These are phyloP conservation scores for Solanum clarkiae DNA, from an alignment of 257 asterid species.

Conservation along the genomic window DNA sequence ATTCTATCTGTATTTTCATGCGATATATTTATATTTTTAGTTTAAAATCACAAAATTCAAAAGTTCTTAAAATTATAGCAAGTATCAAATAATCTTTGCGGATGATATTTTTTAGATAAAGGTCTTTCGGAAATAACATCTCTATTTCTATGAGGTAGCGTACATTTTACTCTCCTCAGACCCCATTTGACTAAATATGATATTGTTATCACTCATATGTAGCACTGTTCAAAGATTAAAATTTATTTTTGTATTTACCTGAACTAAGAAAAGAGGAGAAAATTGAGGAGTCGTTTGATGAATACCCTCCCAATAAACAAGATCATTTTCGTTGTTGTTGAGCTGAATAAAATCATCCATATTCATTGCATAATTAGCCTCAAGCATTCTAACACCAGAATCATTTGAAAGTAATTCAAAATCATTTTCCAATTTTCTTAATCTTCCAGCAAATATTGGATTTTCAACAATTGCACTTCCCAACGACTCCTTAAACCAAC, in stretches of 20 bases:
- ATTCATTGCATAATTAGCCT: slow-evolving; percentile 17
- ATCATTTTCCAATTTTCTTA: slow-evolving; percentile 5
- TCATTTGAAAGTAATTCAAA: slow-evolving; percentile 42
- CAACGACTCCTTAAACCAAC: slow-evolving; percentile 54
- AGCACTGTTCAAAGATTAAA: no score
- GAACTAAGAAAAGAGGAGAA: slow-evolving; percentile 60
- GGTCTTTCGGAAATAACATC: no score
- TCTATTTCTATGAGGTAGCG: no score
- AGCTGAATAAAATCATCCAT: slow-evolving; percentile 33
- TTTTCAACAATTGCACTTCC: slow-evolving; percentile 34
- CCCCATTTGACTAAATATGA: no score
- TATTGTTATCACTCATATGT: no score
- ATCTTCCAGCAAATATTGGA: slow-evolving; percentile 60
- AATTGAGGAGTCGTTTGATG: slow-evolving; percentile 31
- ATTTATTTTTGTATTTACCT: slow-evolving; percentile 17
- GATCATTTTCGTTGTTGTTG: slow-evolving; percentile 18
- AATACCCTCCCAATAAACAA: slow-evolving; percentile 63
- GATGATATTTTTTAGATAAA: no score
- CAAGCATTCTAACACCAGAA: slow-evolving; percentile 49
- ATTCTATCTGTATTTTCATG: neutral
- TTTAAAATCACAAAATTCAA: neutral
- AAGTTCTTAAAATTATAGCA: neutral
- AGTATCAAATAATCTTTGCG: neutral
- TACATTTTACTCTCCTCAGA: no score
- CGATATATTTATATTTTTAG: neutral